Conservation (phyloP, 2,329 filamentous ascomycete species). For the Sordariomycetes sp. region DNA sequence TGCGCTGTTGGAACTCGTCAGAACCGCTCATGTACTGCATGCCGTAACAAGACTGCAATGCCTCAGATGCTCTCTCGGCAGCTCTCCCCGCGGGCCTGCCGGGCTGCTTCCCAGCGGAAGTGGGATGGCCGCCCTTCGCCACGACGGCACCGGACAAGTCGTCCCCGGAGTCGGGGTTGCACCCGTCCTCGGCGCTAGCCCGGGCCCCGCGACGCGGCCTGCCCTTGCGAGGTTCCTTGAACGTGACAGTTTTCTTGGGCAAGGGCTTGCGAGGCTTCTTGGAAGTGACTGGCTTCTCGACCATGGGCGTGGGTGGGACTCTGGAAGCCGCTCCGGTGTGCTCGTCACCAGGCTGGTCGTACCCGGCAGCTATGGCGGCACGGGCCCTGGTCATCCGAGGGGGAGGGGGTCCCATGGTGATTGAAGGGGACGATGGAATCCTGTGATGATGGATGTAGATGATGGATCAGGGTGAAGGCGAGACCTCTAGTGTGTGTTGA, state of each 20-base stretch:
- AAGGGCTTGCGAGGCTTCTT: not conserved
- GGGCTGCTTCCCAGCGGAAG: too few relatives aligned
- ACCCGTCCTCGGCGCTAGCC: not conserved
- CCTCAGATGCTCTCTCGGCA: not conserved
- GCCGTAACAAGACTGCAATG: not conserved
- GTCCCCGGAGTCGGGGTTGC: not conserved
- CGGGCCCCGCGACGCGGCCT: conserved; percentile 22
- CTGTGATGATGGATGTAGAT: too few relatives aligned
- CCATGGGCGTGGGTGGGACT: not conserved
- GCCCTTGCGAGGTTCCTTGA: conserved; percentile 12
- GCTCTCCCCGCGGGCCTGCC: not conserved
- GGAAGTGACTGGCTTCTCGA: not conserved
- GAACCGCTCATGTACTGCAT: not conserved
- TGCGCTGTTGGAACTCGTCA: conserved; percentile 45
- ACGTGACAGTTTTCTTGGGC: not conserved
- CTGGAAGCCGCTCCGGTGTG: too few relatives aligned
- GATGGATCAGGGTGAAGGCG: too few relatives aligned
- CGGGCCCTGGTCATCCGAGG: too few relatives aligned
- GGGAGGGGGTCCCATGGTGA: too few relatives aligned
- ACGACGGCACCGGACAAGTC: not conserved
- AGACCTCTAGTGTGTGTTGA: too few relatives aligned
- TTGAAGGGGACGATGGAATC: too few relatives aligned
- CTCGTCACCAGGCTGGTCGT: too few relatives aligned
- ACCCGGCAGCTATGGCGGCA: too few relatives aligned
- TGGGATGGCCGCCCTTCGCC: too few relatives aligned